A percentile compares a stretch with the other conserved stretches of the same genome.
Conservation (phyloP, 2,329 filamentous ascomycete genomes). For the Chaetomiaceae sp. region DNA sequence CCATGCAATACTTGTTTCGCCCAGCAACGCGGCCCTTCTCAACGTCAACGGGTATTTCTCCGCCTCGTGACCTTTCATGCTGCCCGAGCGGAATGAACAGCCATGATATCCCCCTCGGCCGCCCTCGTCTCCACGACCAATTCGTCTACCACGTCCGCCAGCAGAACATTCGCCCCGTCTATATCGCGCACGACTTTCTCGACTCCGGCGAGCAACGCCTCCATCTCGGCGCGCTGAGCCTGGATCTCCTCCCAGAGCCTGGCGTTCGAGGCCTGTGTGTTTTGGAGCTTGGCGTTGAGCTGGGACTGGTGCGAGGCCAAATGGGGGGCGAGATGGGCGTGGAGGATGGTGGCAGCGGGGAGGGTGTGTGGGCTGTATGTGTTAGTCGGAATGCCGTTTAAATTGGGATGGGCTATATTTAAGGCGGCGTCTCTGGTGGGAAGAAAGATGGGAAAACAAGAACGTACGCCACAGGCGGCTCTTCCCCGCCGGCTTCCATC, state of each 20-base stretch:
- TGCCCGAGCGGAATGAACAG: not conserved
- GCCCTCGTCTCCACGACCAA: conserved; percentile 48
- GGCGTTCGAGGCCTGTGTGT: conserved; percentile 54
- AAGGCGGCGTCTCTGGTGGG: not conserved
- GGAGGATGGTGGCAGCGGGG: conserved; percentile 47
- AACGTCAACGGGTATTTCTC: no score
- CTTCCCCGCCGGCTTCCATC: conserved; percentile 29
- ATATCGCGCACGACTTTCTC: conserved; percentile 53
- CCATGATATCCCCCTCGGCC: conserved; percentile 40
- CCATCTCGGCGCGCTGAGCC: conserved; percentile 53
- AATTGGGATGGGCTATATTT: no score
- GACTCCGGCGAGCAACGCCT: conserved; percentile 44
- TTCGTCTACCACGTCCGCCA: conserved; percentile 45
- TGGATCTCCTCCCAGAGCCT: conserved; percentile 48
- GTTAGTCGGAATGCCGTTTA: no score
- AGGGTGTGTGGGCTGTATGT: conserved; percentile 50
- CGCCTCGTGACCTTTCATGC: no score
- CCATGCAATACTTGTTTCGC: not conserved
- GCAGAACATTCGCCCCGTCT: conserved; percentile 46
- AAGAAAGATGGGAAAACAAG: conserved; percentile 23
- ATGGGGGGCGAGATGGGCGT: conserved; percentile 52
- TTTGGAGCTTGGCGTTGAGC: conserved; percentile 55
- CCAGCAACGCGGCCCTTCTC: no score
- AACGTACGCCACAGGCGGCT: conserved; percentile 45
- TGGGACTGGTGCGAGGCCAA: conserved; percentile 50